Evolutionary conservation across 306 rosid species (phyloP).

Genomic region (Morella rubra): DNA sequence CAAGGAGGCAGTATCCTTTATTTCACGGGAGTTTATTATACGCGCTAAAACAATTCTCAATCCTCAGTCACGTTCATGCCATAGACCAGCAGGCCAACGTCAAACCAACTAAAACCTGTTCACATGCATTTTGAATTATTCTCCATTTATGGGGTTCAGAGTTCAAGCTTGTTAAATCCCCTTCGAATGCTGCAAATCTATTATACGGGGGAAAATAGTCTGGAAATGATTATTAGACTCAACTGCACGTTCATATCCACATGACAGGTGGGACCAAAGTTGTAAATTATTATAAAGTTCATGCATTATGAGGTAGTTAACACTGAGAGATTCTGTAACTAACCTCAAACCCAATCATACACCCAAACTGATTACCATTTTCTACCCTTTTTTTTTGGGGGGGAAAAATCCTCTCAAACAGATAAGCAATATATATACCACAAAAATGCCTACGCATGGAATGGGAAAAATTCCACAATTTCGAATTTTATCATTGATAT

Average conservation of each 20-base stretch:
- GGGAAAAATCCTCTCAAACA: too few relatives aligned
- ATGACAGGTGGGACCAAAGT: conserved; percentile 11
- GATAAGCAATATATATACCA: too few relatives aligned
- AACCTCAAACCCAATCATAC: conserved; percentile 7
- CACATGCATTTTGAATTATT: not conserved
- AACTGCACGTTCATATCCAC: not conserved
- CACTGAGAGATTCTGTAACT: conserved; percentile 5
- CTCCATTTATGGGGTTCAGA: not conserved
- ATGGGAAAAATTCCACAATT: too few relatives aligned
- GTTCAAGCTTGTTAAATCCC: too few relatives aligned
- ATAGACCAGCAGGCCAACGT: not conserved
- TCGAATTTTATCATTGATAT: too few relatives aligned
- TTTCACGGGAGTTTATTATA: conserved; percentile 16
- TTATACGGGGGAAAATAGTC: too few relatives aligned
- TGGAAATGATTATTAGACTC: too few relatives aligned
- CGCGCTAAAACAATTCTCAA: not conserved
- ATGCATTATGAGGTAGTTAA: conserved; percentile 6
- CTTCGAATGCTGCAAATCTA: too few relatives aligned
- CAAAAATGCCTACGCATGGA: too few relatives aligned
- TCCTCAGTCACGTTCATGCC: not conserved
- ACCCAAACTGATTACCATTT: not conserved
- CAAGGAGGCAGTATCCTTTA: not conserved
- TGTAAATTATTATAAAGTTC: not conserved
- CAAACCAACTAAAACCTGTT: not conserved
- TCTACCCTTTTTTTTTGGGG: too few relatives aligned